Conservation (phyloP, 169 alveolate genomes). For the Plasmodium coatneyi region DNA sequence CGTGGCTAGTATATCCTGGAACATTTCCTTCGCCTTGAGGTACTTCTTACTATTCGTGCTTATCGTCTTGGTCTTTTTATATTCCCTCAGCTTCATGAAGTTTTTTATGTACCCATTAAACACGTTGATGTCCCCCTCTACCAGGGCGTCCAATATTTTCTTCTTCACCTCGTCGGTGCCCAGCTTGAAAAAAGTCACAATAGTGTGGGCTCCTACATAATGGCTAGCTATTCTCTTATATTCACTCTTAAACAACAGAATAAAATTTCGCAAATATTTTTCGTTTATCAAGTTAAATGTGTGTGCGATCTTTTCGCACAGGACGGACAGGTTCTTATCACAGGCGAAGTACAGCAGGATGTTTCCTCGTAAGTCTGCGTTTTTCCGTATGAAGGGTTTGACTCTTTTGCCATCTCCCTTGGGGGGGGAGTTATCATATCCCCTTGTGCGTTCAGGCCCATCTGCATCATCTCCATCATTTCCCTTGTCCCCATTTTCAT, state of each 20-base stretch:
- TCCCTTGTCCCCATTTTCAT: background rate
- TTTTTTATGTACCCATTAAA: slow-evolving; percentile 39
- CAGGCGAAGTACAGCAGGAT: slow-evolving; percentile 57
- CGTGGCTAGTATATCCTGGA: slow-evolving; percentile 18
- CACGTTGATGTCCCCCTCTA: slow-evolving; percentile 29
- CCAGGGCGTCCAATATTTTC: slow-evolving; percentile 28
- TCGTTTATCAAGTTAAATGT: slow-evolving; percentile 57
- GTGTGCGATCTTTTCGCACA: slow-evolving; percentile 71
- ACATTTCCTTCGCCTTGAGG: slow-evolving; percentile 64
- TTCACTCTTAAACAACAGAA: slow-evolving; percentile 42
- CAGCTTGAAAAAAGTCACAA: slow-evolving; percentile 64
- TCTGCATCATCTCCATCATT: background rate
- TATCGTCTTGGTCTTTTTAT: slow-evolving; percentile 43
- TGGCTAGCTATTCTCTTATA: slow-evolving; percentile 50
- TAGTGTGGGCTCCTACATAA: slow-evolving; percentile 39
- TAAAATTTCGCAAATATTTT: slow-evolving; percentile 33
- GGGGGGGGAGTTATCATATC: background rate
- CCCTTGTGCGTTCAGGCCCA: background rate
- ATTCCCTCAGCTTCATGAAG: slow-evolving; percentile 65
- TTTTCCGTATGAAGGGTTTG: slow-evolving; percentile 34
- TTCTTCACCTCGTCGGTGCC: slow-evolving; percentile 42
- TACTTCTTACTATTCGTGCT: slow-evolving; percentile 43
- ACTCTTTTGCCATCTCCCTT: background rate
- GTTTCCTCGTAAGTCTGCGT: slow-evolving; percentile 46
- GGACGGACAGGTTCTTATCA: slow-evolving; percentile 39